Base-by-base conservation (phyloP, 2,329 filamentous ascomycete genomes). In the Cercospora sp. region DNA sequence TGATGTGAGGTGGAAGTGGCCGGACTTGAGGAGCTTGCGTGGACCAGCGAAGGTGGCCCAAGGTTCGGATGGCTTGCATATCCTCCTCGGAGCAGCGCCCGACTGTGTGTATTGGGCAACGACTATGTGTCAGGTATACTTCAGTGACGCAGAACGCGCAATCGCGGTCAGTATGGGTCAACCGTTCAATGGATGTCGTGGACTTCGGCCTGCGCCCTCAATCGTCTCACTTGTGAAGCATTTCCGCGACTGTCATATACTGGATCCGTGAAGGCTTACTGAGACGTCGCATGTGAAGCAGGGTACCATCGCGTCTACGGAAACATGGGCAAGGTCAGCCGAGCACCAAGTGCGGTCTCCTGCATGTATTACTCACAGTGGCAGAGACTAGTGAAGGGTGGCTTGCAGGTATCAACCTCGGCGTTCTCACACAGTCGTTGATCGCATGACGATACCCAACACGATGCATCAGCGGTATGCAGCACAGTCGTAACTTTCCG, bases 1-100 rank as follows among this genome's bases (percentile, higher is more conserved):
- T 42, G 40, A 69, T 57, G 26, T 69, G 64, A 20, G 55, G 33
- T 9, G 65, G 67, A 23, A 69, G 64, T 30, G 63, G 66, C 10
- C 59, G 63, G 26, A 20, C 40, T 28, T 68, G 57, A 16, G 66
- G 66, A 18, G 31, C 51, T 55, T 61, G 48, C 28, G 66, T 55
- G 55, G 55, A 59, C 66, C 66, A 68, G 18, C 66, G 66, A 12
- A 68, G 63, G 13, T 30, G 60, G 16, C 48, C 26, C 42, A 68
- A 63, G 8, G 63, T 42, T 40, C 33, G 62, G 4, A 68, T 18
- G 42, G 66, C 66, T 53, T 69, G 31, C 62, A 64, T 55, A 28
- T 55, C 23, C 23, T 28, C 13, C 26, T 55, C 48, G 48, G 48
- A 55, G 23, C 26, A 6, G 23, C 48, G 48, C 23, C 48, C 48